A percentile compares a stretch with the other conserved stretches of the same genome.
phyloP scores from a whole-genome alignment of 106 monocot species.

The Dendrobium chrysotoxum region DNA sequence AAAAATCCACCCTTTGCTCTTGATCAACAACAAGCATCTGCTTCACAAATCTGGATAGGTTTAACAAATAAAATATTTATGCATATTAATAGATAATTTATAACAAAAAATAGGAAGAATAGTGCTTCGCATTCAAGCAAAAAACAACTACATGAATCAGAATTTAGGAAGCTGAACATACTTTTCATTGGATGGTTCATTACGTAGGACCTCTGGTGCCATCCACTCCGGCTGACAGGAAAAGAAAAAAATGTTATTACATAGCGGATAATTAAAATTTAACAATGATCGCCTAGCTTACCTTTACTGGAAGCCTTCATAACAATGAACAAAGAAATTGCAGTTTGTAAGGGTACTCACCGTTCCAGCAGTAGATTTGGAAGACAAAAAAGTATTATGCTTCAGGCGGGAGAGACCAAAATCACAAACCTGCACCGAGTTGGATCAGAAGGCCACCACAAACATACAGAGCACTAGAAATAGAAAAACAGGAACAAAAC shows the following conservation, averaged over 20 bases:
- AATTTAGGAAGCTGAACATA: conserved; percentile 26
- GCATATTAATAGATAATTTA: no score
- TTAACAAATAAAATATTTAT: no score
- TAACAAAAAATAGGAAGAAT: background rate
- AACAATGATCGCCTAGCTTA: background rate
- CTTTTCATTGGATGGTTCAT: conserved; percentile 97
- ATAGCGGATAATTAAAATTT: background rate
- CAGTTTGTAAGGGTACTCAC: conserved; percentile 29
- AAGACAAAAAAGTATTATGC: conserved; percentile 90
- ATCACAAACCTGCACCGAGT: conserved; percentile 70
- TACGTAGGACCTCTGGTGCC: conserved; percentile 96
- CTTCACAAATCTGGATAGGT: no score
- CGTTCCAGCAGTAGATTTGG: conserved; percentile 93
- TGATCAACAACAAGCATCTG: no score
- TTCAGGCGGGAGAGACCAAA: conserved; percentile 99
- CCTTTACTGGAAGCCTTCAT: background rate
- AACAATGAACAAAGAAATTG: background rate
- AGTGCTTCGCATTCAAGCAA: background rate
- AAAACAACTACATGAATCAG: background rate
- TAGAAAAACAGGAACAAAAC: background rate
- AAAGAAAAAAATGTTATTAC: background rate
- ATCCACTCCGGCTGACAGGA: conserved; percentile 87
- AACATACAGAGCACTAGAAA: background rate
- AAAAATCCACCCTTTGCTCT: no score
- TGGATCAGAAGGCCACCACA: background rate